Base-by-base conservation (phyloP, 345 rosid species). In the Rubroshorea leprosula region DNA sequence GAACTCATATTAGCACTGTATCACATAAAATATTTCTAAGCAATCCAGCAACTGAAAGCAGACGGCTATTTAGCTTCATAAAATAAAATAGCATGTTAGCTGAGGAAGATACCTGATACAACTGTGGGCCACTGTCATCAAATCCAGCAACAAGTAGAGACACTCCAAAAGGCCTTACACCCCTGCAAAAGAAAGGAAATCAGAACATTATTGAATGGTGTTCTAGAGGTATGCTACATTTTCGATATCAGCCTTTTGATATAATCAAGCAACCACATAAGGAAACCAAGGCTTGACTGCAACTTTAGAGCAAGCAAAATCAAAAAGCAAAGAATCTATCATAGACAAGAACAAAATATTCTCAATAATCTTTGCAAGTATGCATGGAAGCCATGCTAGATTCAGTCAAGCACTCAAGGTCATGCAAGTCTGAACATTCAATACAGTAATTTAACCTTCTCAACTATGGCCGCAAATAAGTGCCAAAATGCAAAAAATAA, bases 131-230 rank as follows among this genome's bases (percentile, higher is more conserved):
- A 62, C 83, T 89, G 80, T 92, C 95, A 60, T 92, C 98, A 64
- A 72, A 89, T 43, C 97, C 95, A 62, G 93, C 95, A 56, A 89
- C 95, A 69, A 92, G 74, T 62, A 92, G 70, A 49, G 98, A 92
- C 48, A 92, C 97, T 21, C 97, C 98, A 48, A 92, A 89, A 65
- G 98, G 98, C 80, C 97, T 78, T 24, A 92, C 98, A 76, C 94
- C 98, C 38, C 97, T 92, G 41, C 38, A 22, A 62, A 55, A 52
- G 62, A 66, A 61, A 23, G 52, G 38, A 41, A 20, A 44, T 23
- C 27, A 7, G 15, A 44, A 2, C 45, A 39, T 2, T 39, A 39
- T 39, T 13, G 15, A 39, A 39, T 4, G 4, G 8, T 3, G 31
- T 27, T 17, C 24, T 50, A 18, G 17, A 45, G 25, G 44, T n/a